Evolutionary conservation across 2,329 filamentous ascomycete genomes (phyloP).

Genomic region (Arthrobotrys pseudoclavata): DNA sequence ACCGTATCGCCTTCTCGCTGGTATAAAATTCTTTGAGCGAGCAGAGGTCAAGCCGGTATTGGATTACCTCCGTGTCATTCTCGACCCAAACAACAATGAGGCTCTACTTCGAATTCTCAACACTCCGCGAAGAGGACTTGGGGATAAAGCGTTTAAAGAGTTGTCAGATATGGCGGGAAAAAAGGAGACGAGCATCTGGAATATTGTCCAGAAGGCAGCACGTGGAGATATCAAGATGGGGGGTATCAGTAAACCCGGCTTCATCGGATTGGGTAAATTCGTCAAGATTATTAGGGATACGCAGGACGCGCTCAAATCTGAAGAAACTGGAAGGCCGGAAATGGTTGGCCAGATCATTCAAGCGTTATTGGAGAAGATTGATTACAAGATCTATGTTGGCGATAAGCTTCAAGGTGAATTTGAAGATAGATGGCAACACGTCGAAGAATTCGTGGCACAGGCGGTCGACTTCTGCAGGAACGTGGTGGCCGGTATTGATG

Average conservation of each 20-base stretch:
- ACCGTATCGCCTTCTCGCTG: slow-evolving; percentile 92
- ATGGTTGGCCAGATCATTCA: slow-evolving; percentile 65
- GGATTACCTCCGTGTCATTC: slow-evolving; percentile 88
- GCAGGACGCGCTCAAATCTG: slow-evolving; percentile 71
- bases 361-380: slow-evolving; percentile 75
- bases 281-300: slow-evolving; percentile 74
- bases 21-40: slow-evolving; percentile 91
- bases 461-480: slow-evolving; percentile 77
- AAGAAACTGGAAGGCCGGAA: slow-evolving; percentile 64
- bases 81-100: slow-evolving; percentile 88
- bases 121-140: slow-evolving; percentile 82
- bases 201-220: slow-evolving; percentile 73
- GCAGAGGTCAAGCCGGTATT: slow-evolving; percentile 87
- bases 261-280: slow-evolving; percentile 73
- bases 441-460: slow-evolving; percentile 85
- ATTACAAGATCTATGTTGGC: slow-evolving; percentile 80
- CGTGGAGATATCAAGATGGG: slow-evolving; percentile 70
- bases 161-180: slow-evolving; percentile 82
- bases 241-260: slow-evolving; percentile 71
- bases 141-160: slow-evolving; percentile 80
- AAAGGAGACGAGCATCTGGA: slow-evolving; percentile 79
- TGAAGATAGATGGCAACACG: slow-evolving; percentile 80
- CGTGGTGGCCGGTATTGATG: slow-evolving; percentile 67
- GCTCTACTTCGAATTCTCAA: slow-evolving; percentile 87
- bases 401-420: slow-evolving; percentile 80